These are phyloP conservation scores for Umbelopsis vinacea DNA, from an alignment of 192 early-diverging fungal species.

Conservation along the genomic window DNA sequence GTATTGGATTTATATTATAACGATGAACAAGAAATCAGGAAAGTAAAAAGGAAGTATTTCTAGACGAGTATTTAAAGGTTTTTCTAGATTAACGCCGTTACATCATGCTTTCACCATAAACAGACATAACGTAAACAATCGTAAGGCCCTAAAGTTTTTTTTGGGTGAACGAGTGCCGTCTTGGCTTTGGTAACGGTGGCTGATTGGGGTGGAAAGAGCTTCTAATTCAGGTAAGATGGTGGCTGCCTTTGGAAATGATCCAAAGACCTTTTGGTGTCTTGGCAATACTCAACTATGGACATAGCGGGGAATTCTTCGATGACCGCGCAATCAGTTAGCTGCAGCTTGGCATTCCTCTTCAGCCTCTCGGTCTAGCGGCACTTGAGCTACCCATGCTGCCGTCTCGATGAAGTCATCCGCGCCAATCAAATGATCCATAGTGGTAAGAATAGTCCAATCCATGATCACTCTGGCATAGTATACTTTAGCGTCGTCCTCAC, in stretches of 20 bases:
- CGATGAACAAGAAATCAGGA: not conserved
- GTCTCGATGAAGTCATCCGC: conserved; percentile 30
- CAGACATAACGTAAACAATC: conserved; percentile 9
- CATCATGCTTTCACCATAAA: not conserved
- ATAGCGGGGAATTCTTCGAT: not conserved
- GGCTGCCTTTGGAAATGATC: not conserved
- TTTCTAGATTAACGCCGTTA: conserved; percentile 13
- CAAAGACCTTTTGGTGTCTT: not conserved
- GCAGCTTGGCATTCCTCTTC: conserved; percentile 6
- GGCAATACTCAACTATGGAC: not conserved
- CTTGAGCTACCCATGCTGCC: conserved; percentile 41
- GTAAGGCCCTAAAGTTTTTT: too few relatives aligned
- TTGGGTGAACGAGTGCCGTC: not conserved
- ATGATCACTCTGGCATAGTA: conserved; percentile 33
- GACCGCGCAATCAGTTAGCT: not conserved
- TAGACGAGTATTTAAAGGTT: not conserved
- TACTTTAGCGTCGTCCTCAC: conserved; percentile 6
- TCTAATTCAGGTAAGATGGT: conserved; percentile 16
- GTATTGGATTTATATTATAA: not conserved
- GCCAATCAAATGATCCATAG: conserved; percentile 38
- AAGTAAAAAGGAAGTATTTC: not conserved
- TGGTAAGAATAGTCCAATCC: conserved; percentile 40
- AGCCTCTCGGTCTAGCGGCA: not conserved
- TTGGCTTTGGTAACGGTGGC: conserved; percentile 5
- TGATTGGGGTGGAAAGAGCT: not conserved